These are phyloP conservation scores for Sclerotinia borealis DNA, from an alignment of 2,329 filamentous ascomycete species.

Conservation along the genomic window DNA sequence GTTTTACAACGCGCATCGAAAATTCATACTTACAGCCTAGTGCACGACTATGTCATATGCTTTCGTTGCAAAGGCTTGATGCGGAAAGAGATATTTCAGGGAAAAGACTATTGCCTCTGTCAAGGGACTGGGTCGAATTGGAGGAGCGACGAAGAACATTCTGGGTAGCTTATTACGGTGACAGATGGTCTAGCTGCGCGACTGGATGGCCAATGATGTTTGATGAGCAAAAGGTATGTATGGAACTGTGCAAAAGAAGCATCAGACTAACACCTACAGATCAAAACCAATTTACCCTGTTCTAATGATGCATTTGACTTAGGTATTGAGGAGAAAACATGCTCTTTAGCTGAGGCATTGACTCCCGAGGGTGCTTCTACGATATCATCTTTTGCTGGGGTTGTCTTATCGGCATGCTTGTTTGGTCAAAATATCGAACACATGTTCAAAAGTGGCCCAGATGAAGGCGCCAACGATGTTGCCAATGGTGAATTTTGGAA, in stretches of 20 bases:
- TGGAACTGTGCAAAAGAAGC: conserved; percentile 9
- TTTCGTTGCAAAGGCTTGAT: conserved; percentile 77
- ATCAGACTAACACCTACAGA: conserved; percentile 14
- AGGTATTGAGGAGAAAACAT: conserved; percentile 56
- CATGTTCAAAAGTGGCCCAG: conserved; percentile 63
- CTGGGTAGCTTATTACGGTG: conserved; percentile 77
- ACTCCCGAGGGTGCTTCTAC: conserved; percentile 42
- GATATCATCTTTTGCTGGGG: conserved; percentile 66
- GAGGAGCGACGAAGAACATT: conserved; percentile 80
- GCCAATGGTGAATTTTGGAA: conserved; percentile 77
- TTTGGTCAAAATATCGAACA: conserved; percentile 80
- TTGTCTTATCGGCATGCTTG: conserved; percentile 67
- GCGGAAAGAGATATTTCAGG: conserved; percentile 55
- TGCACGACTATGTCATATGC: conserved; percentile 69
- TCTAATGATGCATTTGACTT: conserved; percentile 70
- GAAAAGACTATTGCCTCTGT: conserved; percentile 63
- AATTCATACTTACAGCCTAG: neutral
- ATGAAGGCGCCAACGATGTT: conserved; percentile 68
- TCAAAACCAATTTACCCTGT: conserved; percentile 68
- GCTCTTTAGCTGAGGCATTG: conserved; percentile 59
- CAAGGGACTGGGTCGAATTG: conserved; percentile 73
- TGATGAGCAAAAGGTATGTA: conserved; percentile 54
- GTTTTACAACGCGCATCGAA: neutral
- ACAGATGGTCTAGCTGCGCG: conserved; percentile 80
- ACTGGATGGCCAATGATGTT: conserved; percentile 86